Conservation (phyloP, 208 protist species). For the Crithidia thermophila region DNA sequence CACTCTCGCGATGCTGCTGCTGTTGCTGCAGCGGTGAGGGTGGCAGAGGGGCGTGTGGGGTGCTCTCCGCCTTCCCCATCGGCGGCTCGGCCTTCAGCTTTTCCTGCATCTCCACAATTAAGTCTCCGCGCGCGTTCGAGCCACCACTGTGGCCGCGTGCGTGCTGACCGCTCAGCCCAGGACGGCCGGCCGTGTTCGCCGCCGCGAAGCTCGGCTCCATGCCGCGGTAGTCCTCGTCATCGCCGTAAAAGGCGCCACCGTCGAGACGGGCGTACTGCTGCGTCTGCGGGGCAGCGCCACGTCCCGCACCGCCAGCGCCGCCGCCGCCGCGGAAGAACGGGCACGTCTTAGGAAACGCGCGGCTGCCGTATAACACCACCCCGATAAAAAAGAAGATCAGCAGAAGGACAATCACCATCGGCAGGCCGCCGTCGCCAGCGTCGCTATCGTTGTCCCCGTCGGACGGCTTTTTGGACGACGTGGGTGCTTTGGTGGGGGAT, state of each 20-base stretch:
- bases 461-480: too few species aligned
- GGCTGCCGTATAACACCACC: slow-evolving; percentile 6
- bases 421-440: background rate
- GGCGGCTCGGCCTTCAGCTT: background rate
- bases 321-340: slow-evolving; percentile 4
- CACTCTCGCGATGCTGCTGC: background rate
- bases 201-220: slow-evolving; percentile 1
- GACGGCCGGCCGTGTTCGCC: background rate
- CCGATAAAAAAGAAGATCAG: slow-evolving; percentile 8
- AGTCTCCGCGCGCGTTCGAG: background rate
- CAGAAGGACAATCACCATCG: background rate
- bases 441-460: too few species aligned
- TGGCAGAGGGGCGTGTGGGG: background rate
- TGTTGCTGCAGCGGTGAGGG: background rate
- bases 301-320: background rate
- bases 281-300: background rate
- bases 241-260: slow-evolving; percentile 2
- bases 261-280: slow-evolving; percentile 13
- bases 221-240: slow-evolving; percentile 4
- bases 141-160: background rate
- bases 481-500: too few species aligned
- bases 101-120: slow-evolving; percentile 16
- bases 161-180: background rate
- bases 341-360: background rate
- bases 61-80: background rate